Conservation (phyloP, 2,329 filamentous ascomycete genomes). For the Fulvia fulva region DNA sequence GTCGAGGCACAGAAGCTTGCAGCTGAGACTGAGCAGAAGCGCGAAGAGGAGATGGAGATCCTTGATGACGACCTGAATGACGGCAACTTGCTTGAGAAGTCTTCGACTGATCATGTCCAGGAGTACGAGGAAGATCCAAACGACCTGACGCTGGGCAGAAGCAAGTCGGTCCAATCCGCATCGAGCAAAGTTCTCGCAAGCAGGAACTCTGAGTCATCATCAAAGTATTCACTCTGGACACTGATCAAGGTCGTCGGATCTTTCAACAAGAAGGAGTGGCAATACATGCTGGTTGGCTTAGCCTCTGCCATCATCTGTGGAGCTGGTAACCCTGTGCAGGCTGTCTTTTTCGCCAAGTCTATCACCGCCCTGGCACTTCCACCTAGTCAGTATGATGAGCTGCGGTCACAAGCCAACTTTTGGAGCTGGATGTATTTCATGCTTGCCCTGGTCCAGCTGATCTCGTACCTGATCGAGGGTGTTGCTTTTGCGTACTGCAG, state of each 20-base stretch:
- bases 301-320: constrained; percentile 73
- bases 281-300: constrained; percentile 68
- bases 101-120: constrained; percentile 20
- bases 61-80: constrained; percentile 28
- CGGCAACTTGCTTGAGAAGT: constrained; percentile 24
- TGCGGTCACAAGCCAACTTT: constrained; percentile 72
- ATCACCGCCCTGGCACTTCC: constrained; percentile 67
- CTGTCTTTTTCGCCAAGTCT: constrained; percentile 85
- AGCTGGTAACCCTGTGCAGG: constrained; percentile 70
- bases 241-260: constrained; percentile 73
- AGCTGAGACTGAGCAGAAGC: constrained; percentile 54
- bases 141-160: constrained; percentile 57
- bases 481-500: constrained; percentile 77
- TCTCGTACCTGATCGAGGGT: constrained; percentile 66
- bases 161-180: constrained; percentile 49
- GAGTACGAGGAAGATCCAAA: constrained; percentile 53
- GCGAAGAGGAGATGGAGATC: constrained; percentile 38
- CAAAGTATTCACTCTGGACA: constrained; percentile 66
- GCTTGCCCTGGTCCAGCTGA: constrained; percentile 69
- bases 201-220: constrained; percentile 27
- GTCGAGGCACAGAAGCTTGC: constrained; percentile 85
- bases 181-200: constrained; percentile 69
- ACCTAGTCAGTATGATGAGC: constrained; percentile 48
- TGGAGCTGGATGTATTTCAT: constrained; percentile 89
- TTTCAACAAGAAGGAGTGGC: constrained; percentile 73